Evolutionary conservation across 1,284 basidiomycete species (phyloP).

Genomic region (Blastosporella zonata): DNA sequence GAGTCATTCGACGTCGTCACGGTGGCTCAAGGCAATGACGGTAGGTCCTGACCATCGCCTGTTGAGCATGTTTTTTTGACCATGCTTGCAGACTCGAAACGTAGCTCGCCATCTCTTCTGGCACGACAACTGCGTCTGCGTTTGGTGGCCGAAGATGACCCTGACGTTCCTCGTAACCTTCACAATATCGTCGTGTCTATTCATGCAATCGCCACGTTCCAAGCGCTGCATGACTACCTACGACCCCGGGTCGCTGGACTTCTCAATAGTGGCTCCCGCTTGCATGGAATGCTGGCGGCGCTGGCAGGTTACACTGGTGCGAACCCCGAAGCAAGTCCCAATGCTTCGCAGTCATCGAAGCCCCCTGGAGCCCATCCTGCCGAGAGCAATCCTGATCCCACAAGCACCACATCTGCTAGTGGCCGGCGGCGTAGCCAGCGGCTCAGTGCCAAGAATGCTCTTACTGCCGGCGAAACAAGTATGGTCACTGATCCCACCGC

Average conservation of each 20-base stretch:
- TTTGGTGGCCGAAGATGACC: constrained; percentile 82
- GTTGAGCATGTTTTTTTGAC: constrained; percentile 5
- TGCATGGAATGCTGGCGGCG: constrained; percentile 90
- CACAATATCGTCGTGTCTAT: constrained; percentile 93
- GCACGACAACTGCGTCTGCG: constrained; percentile 88
- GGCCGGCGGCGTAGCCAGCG: constrained; percentile 78
- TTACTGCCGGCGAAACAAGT: constrained; percentile 11
- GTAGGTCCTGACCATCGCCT: constrained; percentile 36
- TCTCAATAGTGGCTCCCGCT: constrained; percentile 59
- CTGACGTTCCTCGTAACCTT: constrained; percentile 81
- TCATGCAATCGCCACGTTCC: constrained; percentile 95
- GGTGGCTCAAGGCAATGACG: constrained; percentile 74
- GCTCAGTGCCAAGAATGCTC: constrained; percentile 68
- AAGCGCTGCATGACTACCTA: constrained; percentile 92
- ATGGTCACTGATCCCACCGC: constrained; percentile 12
- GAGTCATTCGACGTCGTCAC: constrained; percentile 94
- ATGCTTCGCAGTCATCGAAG: constrained; percentile 31
- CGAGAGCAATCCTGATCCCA: constrained; percentile 31
- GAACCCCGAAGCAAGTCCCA: constrained; percentile 23
- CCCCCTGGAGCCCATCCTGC: constrained; percentile 27
- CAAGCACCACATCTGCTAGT: constrained; percentile 32
- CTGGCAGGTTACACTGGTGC: constrained; percentile 65
- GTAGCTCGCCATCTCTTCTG: constrained; percentile 81
- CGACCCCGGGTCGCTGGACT: constrained; percentile 85
- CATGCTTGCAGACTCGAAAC: constrained; percentile 67